Percentiles rank a stretch among this genome's conserved stretches.
These are phyloP conservation scores for Colletotrichum gigasporum DNA, from an alignment of 2,329 filamentous ascomycete genomes.

Conservation along the genomic window DNA sequence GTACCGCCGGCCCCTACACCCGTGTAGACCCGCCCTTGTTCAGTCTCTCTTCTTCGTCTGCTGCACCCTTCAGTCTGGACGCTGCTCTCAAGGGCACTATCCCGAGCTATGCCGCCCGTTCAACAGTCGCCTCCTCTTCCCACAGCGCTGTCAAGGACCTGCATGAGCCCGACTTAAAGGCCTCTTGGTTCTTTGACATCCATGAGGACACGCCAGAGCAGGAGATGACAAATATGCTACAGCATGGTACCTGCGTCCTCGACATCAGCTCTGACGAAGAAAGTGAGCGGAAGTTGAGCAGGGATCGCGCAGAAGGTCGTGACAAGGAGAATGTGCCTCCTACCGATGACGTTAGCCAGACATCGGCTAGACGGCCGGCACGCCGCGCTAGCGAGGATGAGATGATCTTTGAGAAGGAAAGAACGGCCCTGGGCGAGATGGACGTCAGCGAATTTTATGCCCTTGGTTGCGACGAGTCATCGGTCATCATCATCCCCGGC, in stretches of 20 bases:
- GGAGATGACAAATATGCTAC: conserved; percentile 90
- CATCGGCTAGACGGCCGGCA: conserved; percentile 47
- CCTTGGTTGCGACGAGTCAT: conserved; percentile 70
- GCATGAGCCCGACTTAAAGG: conserved; percentile 61
- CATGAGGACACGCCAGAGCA: conserved; percentile 92
- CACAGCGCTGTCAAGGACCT: conserved; percentile 39
- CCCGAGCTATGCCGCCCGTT: conserved; percentile 64
- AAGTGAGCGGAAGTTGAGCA: conserved; percentile 61
- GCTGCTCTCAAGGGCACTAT: conserved; percentile 83
- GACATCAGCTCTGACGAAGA: conserved; percentile 94
- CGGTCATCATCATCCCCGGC: conserved; percentile 69
- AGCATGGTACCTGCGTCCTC: conserved; percentile 86
- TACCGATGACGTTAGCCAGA: conserved; percentile 69
- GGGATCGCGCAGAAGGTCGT: conserved; percentile 65
- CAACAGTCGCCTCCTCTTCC: conserved; percentile 40
- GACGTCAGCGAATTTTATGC: conserved; percentile 74
- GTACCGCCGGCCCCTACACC: conserved; percentile 68
- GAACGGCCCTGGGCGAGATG: conserved; percentile 74
- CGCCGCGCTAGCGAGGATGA: conserved; percentile 52
- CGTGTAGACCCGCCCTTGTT: conserved; percentile 78
- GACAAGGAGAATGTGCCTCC: conserved; percentile 97
- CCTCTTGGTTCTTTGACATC: conserved; percentile 91
- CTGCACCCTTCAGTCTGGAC: conserved; percentile 83
- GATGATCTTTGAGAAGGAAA: conserved; percentile 71
- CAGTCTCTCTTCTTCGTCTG: conserved; percentile 51